Percentiles rank a stretch among this genome's conserved stretches.
Conservation (phyloP, 441 rosid genomes). For the Populus tomentosa region DNA sequence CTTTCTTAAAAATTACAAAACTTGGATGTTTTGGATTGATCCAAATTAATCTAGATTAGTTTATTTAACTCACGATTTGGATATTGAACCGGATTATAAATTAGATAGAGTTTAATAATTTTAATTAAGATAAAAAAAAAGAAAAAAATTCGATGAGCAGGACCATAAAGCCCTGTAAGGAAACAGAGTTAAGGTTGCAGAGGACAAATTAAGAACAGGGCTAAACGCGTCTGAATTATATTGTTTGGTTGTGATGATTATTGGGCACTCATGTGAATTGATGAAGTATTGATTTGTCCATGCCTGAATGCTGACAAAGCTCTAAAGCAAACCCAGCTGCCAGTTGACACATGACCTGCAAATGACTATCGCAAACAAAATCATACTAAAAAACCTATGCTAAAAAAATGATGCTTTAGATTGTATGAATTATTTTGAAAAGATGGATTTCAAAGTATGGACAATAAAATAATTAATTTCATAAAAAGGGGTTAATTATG, state of each 20-base stretch:
- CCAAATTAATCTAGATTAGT: too few relatives aligned
- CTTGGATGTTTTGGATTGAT: too few relatives aligned
- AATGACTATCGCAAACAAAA: neutral
- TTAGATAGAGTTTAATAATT: too few relatives aligned
- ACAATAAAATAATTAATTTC: neutral
- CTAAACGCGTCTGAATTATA: neutral
- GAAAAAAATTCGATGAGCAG: neutral
- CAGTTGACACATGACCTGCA: neutral
- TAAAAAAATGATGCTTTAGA: neutral
- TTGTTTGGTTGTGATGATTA: neutral
- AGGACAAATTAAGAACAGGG: neutral
- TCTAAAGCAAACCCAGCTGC: neutral
- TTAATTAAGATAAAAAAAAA: too few relatives aligned
- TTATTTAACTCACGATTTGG: too few relatives aligned
- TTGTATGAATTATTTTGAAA: neutral
- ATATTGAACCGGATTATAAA: too few relatives aligned
- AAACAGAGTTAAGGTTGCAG: neutral
- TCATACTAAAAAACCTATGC: neutral
- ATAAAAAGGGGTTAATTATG: neutral
- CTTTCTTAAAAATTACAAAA: too few relatives aligned
- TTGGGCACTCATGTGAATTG: neutral
- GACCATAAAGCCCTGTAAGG: neutral
- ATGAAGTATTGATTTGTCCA: neutral
- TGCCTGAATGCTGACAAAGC: neutral
- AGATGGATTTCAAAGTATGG: neutral